Base-by-base conservation (phyloP, 345 rosid genomes). In the Noccaea caerulescens region DNA sequence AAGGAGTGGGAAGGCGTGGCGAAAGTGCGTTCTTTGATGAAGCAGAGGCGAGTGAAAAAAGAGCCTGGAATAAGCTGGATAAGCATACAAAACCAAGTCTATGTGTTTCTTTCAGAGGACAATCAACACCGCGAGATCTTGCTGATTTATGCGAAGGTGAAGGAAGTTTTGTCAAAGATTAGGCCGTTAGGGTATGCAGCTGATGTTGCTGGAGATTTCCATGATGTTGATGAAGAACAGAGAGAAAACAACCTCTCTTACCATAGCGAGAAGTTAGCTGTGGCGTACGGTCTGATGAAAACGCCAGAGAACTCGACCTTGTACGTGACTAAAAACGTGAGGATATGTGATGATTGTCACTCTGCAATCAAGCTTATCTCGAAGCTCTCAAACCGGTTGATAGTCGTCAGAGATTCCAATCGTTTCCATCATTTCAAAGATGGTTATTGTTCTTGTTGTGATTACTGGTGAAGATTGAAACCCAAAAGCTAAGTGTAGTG, bases 51-150 rank as follows among this genome's bases (percentile, higher is more conserved):
- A 8, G 78, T 90, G 64, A 92, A 88, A 80, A 92, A 92, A 63
- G 95, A 92, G 78, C 95, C 95, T 49, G 96, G 98, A n/a, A 84
- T 82, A 56, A 90, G 95, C 80, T 92, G 95, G 95, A 84, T 84
- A 66, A 85, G 86, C 51, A 79, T 88, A 67, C 79, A 72, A 65
- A 83, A 80, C 43, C 38, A 45, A 18, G 84, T 85, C 32, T 87
- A 84, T 69, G 76, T 92, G 49, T 92, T 92, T 76, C 85, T 84
- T 59, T 83, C 93, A 0, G 91, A 86, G 36, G 90, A 84, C 27
- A 68, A 38, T 75, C 82, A 66, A 43, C 95, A 92, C 79, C 87
- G 95, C 3, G 95, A 90, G 54, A 76, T 78, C 62, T 27, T 3
- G 66, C 69, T 79, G 76, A 92, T 84, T 59, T 75, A 76, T 53